These are phyloP conservation scores for Lactarius deliciosus DNA, from an alignment of 768 basidiomycete genomes.

Conservation along the genomic window DNA sequence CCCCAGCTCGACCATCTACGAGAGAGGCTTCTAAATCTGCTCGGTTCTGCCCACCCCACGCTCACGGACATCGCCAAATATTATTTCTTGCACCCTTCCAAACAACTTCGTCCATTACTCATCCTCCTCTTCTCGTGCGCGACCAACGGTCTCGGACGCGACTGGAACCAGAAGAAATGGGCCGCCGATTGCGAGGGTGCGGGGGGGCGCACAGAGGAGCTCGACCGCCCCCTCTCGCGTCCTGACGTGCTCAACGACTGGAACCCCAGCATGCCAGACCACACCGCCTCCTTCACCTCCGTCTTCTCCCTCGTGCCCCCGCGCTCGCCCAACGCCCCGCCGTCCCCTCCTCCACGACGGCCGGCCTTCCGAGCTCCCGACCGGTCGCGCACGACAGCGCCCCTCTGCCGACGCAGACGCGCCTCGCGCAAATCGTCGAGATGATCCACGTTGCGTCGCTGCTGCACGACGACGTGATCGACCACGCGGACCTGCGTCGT, in stretches of 20 bases:
- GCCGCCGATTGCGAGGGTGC: conserved; percentile 57
- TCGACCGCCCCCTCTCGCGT: conserved; percentile 77
- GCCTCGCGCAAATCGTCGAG: conserved; percentile 94
- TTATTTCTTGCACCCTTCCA: conserved; percentile 87
- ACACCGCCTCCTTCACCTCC: conserved; percentile 63
- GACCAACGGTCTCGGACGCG: conserved; percentile 81
- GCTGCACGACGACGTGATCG: conserved; percentile 89
- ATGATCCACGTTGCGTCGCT: conserved; percentile 97
- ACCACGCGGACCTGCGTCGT: conserved; percentile 70
- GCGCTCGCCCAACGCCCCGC: conserved; percentile 39
- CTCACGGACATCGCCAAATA: conserved; percentile 87
- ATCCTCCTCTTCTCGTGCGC: conserved; percentile 89
- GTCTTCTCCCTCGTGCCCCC: conserved; percentile 53
- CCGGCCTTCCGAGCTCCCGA: conserved; percentile 34
- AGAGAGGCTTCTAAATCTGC: conserved; percentile 66
- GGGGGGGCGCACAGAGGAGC: conserved; percentile 53
- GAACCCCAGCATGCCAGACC: conserved; percentile 84
- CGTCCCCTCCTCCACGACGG: conserved; percentile 37
- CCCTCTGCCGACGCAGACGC: conserved; percentile 83
- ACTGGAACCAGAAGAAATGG: conserved; percentile 62
- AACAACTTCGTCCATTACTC: conserved; percentile 86
- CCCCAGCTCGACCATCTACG: conserved; percentile 73
- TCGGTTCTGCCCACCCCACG: conserved; percentile 87
- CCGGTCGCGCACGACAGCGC: conserved; percentile 36
- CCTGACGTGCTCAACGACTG: conserved; percentile 87